Base-by-base conservation (phyloP, 1,284 basidiomycete species). In the Ustilago nuda region DNA sequence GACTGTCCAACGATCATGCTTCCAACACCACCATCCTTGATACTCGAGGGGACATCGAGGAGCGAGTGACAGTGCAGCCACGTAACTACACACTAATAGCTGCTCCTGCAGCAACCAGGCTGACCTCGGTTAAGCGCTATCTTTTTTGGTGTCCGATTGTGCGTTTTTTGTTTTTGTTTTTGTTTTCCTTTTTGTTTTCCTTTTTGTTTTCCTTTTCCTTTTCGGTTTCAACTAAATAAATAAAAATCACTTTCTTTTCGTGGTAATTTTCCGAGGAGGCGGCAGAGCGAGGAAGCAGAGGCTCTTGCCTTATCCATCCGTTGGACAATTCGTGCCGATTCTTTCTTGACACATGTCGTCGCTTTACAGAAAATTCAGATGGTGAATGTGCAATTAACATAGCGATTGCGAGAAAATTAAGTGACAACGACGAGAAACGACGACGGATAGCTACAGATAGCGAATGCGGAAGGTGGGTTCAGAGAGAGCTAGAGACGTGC, bases 401-500 rank as follows among this genome's bases (percentile, higher is more conserved):
- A 55, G 15, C 15, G n/a, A n/a, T 48, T 30, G 19, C 11, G 36
- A 13, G n/a, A 33, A 30, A 41, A 35, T 8, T 12, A 46, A 17
- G 3, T 27, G 23, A 27, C 33, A 56, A 60, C 17, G 30, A 37
- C 8, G 39, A 43, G 43, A 4, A 9, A 8, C 23, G 17, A 8
- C 54, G 51, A 46, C 35, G 23, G 8, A 27, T 19, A 41, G n/a
- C 13, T 19, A 55, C 46, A 35, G 36, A 12, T 37, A 53, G 12
- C 27, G 19, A 4, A n/a, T 5, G 11, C n/a, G 30, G 15, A 32
- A 19, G 33, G 17, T 6, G 30, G 9, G 23, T 27, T 27, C 23
- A 27, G 23, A 27, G 23, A 27, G 19, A 8, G 8, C 19, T 51
- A 71, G 23, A 71, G 62, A 50, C 68, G 61, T 58, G 68, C 58